phyloP scores from a whole-genome alignment of 2,329 filamentous ascomycete species.

The Talaromyces sp. region DNA sequence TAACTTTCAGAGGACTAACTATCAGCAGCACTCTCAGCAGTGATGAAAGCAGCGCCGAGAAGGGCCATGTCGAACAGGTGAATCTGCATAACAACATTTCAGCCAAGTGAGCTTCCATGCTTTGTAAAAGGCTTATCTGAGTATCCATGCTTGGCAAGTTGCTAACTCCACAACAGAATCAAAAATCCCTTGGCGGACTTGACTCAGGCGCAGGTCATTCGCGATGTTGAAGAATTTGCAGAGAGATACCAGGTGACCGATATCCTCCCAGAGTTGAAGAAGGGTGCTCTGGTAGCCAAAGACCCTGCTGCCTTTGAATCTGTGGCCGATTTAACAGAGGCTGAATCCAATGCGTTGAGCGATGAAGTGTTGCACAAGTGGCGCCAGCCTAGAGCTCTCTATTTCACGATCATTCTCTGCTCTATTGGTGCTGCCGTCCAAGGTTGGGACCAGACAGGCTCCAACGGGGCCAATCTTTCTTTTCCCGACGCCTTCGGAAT shows the following conservation, averaged over 20 bases:
- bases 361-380: constrained; percentile 54
- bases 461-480: constrained; percentile 52
- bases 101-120: constrained; percentile 23
- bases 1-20: constrained; percentile 35
- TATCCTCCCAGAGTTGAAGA: constrained; percentile 46
- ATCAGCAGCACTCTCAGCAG: constrained; percentile 42
- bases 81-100: constrained; percentile 31
- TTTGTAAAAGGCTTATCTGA: not conserved
- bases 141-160: not conserved
- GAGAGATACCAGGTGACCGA: constrained; percentile 44
- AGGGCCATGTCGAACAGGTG: constrained; percentile 21
- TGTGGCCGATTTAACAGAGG: constrained; percentile 46
- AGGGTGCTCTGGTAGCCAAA: constrained; percentile 54
- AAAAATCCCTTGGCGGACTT: constrained; percentile 51
- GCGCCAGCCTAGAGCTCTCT: constrained; percentile 52
- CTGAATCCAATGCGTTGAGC: constrained; percentile 31
- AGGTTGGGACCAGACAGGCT: constrained; percentile 39
- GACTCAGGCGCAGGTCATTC: constrained; percentile 39
- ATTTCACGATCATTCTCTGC: constrained; percentile 56
- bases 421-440: constrained; percentile 58
- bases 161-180: constrained; percentile 35
- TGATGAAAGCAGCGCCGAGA: constrained; percentile 35
- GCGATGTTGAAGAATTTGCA: constrained; percentile 49
- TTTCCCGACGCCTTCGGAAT: constrained; percentile 54
- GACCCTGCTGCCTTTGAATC: constrained; percentile 51